A percentile compares a stretch with the other conserved stretches of the same genome.
Evolutionary conservation across 106 monocot species (phyloP).

Genomic region (Allium sativum): DNA sequence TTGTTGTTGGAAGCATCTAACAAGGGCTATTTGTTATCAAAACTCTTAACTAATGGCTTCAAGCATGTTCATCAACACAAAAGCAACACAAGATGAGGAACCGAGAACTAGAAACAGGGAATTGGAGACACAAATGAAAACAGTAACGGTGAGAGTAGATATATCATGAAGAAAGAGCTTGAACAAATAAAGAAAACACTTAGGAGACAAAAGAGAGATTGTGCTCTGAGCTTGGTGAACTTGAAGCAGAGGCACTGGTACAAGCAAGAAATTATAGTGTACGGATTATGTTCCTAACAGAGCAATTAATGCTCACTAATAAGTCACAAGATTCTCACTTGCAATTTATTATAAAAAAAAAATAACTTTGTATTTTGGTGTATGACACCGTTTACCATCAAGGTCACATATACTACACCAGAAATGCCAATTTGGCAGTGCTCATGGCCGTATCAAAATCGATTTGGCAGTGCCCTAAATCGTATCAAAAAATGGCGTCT

Average conservation of each 20-base stretch:
- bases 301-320: constrained; percentile 5
- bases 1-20: too few species aligned
- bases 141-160: constrained; percentile 23
- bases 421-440: too few species aligned
- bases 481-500: too few species aligned
- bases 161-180: constrained; percentile 20
- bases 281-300: constrained; percentile 10
- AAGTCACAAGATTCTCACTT: not conserved
- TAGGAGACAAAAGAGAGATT: constrained; percentile 37
- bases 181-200: constrained; percentile 7
- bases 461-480: too few species aligned
- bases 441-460: too few species aligned
- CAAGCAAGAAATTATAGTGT: constrained; percentile 15
- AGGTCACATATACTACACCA: too few species aligned
- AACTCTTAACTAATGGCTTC: not conserved
- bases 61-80: not conserved
- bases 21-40: too few species aligned
- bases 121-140: constrained; percentile 23
- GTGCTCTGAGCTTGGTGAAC: constrained; percentile 25
- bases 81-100: not conserved
- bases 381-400: too few species aligned
- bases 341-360: too few species aligned
- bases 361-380: too few species aligned
- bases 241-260: constrained; percentile 21
- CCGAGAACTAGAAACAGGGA: constrained; percentile 13